A percentile compares a stretch with the other conserved stretches of the same genome.
phyloP scores from a whole-genome alignment of 202 grass and related monocot genomes.

The Setaria italica region DNA sequence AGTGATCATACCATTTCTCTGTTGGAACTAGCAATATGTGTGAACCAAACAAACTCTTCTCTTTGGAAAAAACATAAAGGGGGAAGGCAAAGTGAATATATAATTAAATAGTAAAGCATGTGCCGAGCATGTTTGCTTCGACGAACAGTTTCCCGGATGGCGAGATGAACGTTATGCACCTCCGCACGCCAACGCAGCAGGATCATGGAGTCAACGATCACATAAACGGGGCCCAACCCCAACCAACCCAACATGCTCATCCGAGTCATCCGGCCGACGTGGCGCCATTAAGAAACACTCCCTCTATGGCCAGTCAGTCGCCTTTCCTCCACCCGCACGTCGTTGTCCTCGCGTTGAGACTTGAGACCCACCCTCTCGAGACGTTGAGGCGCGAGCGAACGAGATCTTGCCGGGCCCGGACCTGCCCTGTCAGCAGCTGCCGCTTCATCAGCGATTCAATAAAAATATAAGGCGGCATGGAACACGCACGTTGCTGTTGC shows the following conservation, averaged over 20 bases:
- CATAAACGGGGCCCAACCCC: neutral
- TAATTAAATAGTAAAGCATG: neutral
- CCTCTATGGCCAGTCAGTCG: no score
- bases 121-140: neutral
- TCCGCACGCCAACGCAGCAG: neutral
- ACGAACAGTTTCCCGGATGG: neutral
- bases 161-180: neutral
- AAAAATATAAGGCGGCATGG: neutral
- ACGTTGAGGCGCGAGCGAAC: neutral
- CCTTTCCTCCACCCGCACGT: neutral
- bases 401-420: neutral
- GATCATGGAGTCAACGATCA: neutral
- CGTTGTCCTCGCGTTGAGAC: neutral
- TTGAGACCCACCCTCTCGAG: neutral
- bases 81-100: neutral
- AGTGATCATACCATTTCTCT: neutral
- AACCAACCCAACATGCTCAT: neutral
- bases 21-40: neutral
- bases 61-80: neutral
- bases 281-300: neutral
- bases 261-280: neutral
- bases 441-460: no score
- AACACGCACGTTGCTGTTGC: neutral
- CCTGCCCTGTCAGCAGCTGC: neutral
- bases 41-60: neutral